These are phyloP conservation scores for Cenchrus purpureus DNA, from an alignment of 176 grass and related monocot species.

Conservation along the genomic window DNA sequence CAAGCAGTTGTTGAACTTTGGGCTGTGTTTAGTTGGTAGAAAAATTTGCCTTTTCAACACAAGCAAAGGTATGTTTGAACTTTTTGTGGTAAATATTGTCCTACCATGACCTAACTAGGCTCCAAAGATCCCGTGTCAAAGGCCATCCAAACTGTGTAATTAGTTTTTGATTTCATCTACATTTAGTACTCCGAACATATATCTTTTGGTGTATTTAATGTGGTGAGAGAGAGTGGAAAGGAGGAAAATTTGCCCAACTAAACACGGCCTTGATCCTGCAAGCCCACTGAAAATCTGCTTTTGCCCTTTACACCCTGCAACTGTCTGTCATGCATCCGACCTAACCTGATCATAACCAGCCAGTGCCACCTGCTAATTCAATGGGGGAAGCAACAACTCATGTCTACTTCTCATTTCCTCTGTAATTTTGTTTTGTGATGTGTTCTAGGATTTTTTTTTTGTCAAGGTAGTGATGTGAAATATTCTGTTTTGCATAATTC, in stretches of 20 bases:
- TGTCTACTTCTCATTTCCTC: not conserved
- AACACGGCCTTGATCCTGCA: conserved; percentile 1
- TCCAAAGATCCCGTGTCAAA: too few relatives aligned
- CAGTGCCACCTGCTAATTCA: not conserved
- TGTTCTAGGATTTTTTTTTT: not conserved
- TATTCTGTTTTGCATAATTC: not conserved
- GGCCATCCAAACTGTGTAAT: too few relatives aligned
- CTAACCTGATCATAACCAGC: conserved; percentile 10
- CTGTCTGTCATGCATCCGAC: not conserved
- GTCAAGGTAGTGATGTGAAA: not conserved
- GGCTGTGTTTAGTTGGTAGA: too few relatives aligned
- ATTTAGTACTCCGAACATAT: too few relatives aligned
- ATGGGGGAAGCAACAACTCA: not conserved
- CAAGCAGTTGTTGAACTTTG: not conserved
- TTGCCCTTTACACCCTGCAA: conserved; percentile 26
- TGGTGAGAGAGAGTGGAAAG: too few relatives aligned
- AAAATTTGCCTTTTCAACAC: too few relatives aligned
- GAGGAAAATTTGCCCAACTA: too few relatives aligned
- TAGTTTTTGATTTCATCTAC: too few relatives aligned
- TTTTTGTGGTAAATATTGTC: too few relatives aligned
- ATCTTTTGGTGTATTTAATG: too few relatives aligned
- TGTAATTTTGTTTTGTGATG: not conserved
- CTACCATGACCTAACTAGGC: too few relatives aligned
- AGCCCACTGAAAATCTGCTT: not conserved
- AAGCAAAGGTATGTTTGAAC: too few relatives aligned